These are phyloP conservation scores for Dovyalis caffra DNA, from an alignment of 345 rosid species.

Conservation along the genomic window DNA sequence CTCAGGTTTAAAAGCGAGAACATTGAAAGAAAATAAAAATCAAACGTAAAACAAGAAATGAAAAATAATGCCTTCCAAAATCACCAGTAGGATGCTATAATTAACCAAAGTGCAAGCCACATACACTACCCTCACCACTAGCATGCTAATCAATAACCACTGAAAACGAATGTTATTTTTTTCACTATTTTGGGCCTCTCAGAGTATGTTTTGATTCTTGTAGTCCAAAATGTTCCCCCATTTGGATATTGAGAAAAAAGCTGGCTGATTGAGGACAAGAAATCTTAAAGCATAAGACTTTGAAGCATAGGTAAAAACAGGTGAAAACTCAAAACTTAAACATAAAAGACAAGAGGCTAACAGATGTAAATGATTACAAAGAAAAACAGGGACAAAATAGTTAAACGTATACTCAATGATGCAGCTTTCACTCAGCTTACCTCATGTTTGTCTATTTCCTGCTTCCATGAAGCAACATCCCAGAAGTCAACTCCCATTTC, in stretches of 20 bases:
- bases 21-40: not conserved
- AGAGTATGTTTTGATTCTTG: not conserved
- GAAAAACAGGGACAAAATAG: not conserved
- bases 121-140: not conserved
- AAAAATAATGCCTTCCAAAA: not conserved
- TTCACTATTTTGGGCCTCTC: not conserved
- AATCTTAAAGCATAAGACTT: not conserved
- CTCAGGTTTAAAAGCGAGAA: not conserved
- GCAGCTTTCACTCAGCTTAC: conserved; percentile 28
- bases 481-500: conserved; percentile 77
- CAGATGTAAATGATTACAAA: not conserved
- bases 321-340: not conserved
- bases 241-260: not conserved
- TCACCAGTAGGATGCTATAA: not conserved
- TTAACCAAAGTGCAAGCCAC: not conserved
- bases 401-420: not conserved
- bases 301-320: not conserved
- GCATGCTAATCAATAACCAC: not conserved
- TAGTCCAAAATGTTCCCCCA: not conserved
- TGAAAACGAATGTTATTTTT: not conserved
- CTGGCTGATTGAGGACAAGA: no score
- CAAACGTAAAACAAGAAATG: not conserved
- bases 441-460: conserved; percentile 58
- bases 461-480: conserved; percentile 55
- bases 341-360: not conserved